Evolutionary conservation across 2,329 filamentous ascomycete species (phyloP).

Genomic region (Ampelomyces quisqualis): DNA sequence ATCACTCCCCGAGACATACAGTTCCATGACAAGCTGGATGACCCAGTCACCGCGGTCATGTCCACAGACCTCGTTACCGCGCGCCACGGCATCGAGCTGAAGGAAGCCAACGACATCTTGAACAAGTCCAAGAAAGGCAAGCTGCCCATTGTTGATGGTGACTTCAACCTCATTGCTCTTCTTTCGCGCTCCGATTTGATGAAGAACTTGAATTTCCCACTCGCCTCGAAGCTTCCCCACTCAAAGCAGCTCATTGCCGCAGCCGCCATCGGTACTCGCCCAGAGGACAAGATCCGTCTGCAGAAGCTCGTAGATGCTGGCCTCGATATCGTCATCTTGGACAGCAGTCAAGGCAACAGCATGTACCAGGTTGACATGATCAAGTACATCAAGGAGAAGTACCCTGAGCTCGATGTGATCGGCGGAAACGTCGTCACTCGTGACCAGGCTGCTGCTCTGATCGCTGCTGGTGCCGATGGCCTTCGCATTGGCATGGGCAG

Average conservation of each 20-base stretch:
- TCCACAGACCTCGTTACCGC: conserved; percentile 92
- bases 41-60: conserved; percentile 87
- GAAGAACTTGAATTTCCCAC: conserved; percentile 97
- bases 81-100: conserved; percentile 74
- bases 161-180: conserved; percentile 67
- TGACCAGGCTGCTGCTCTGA: conserved; percentile 89
- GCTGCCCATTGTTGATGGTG: conserved; percentile 83
- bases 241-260: conserved; percentile 98
- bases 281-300: conserved; percentile 85
- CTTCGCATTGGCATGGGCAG: conserved; percentile 98
- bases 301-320: conserved; percentile 89
- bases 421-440: conserved; percentile 98
- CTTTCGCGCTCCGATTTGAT: conserved; percentile 75
- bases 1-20: conserved; percentile 98
- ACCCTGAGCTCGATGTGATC: conserved; percentile 87
- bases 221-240: conserved; percentile 92
- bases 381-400: conserved; percentile 88
- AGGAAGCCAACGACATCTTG: conserved; percentile 89
- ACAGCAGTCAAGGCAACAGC: conserved; percentile 96
- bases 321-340: conserved; percentile 90
- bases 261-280: conserved; percentile 91
- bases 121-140: conserved; percentile 98
- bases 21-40: conserved; percentile 76
- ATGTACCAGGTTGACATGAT: conserved; percentile 99
- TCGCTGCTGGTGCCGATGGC: conserved; percentile 92